Evolutionary conservation across 2,329 filamentous ascomycete genomes (phyloP).

Genomic region (Colletotrichum godetiae): DNA sequence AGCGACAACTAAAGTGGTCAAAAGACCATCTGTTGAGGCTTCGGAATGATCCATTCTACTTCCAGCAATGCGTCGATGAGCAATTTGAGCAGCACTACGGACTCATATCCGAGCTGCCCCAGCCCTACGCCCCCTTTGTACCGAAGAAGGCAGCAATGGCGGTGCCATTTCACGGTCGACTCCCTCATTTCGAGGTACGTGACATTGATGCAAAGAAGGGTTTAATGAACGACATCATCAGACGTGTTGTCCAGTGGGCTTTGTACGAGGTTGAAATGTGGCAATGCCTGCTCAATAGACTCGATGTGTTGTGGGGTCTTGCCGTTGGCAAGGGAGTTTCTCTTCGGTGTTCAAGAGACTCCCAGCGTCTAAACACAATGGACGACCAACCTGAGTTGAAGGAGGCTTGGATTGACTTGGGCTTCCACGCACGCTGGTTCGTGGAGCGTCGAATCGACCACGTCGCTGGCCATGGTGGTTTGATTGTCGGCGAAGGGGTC

Average conservation of each 20-base stretch:
- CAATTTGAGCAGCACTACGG: constrained; percentile 10
- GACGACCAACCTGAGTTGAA: not conserved
- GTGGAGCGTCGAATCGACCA: not conserved
- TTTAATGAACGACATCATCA: constrained; percentile 21
- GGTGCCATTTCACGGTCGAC: not conserved
- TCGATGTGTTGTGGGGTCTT: not conserved
- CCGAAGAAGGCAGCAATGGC: not conserved
- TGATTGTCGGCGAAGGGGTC: not conserved
- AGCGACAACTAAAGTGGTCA: not conserved
- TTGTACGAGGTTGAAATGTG: not conserved
- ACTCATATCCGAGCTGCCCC: not conserved
- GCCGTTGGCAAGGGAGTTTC: not conserved
- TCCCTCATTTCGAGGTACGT: constrained; percentile 1
- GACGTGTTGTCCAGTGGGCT: not conserved
- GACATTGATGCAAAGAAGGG: constrained; percentile 28
- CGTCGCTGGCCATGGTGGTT: not conserved
- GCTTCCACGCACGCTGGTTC: constrained; percentile 7
- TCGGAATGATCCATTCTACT: not conserved
- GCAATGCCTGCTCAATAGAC: not conserved
- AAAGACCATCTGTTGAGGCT: not conserved
- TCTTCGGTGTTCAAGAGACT: not conserved
- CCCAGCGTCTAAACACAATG: not conserved
- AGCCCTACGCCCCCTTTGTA: not conserved
- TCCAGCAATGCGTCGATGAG: not conserved
- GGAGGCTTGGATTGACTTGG: not conserved